Evolutionary conservation across 2,329 filamentous ascomycete species (phyloP).

Genomic region (Cercospora sp.): DNA sequence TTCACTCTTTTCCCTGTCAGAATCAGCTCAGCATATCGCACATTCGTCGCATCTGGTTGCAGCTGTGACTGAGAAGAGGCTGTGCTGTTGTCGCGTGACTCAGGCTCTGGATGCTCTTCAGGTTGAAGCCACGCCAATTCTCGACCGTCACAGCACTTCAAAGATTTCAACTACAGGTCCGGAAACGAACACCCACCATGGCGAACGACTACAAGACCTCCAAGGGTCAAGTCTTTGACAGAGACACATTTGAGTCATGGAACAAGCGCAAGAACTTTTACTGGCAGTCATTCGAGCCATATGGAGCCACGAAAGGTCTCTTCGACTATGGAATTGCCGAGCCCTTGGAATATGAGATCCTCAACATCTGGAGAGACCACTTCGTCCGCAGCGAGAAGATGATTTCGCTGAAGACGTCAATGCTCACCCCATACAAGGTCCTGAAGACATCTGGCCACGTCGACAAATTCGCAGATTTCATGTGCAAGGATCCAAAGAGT

Average conservation of each 20-base stretch:
- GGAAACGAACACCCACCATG: constrained; percentile 49
- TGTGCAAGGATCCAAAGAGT: constrained; percentile 88
- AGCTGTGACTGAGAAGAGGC: not conserved
- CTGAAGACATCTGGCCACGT: constrained; percentile 93
- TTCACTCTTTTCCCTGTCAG: not conserved
- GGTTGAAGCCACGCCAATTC: constrained; percentile 15
- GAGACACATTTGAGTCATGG: constrained; percentile 76
- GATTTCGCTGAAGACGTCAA: constrained; percentile 92
- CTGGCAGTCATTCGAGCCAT: constrained; percentile 94
- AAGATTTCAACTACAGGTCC: constrained; percentile 31
- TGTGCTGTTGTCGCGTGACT: constrained; percentile 1
- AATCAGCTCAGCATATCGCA: not conserved
- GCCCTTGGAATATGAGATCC: constrained; percentile 80
- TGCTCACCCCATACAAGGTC: constrained; percentile 88
- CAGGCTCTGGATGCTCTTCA: constrained; percentile 9
- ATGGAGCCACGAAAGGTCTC: constrained; percentile 57
- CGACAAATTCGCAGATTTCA: constrained; percentile 97
- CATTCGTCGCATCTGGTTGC: not conserved
- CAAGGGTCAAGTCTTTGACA: constrained; percentile 87
- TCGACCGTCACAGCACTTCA: constrained; percentile 21
- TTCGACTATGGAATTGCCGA: constrained; percentile 93
- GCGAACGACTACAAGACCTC: constrained; percentile 69
- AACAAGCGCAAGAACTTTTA: constrained; percentile 90
- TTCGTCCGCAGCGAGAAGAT: constrained; percentile 93
- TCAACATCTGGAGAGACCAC: constrained; percentile 89